Evolutionary conservation across 768 basidiomycete genomes (phyloP).

Genomic region (Tulasnella sp.): DNA sequence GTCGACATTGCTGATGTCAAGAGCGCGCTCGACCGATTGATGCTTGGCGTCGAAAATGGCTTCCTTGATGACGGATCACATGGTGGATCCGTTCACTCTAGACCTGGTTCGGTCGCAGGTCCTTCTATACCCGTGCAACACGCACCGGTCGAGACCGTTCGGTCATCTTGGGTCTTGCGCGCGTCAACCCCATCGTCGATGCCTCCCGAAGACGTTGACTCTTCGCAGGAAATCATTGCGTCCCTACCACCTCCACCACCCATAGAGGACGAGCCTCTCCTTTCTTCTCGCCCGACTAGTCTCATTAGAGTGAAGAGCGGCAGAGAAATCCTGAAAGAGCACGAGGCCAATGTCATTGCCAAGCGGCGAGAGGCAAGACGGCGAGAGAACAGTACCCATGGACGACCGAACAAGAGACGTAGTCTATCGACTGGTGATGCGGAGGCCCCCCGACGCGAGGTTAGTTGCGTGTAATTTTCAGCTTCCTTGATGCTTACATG

Average conservation of each 20-base stretch:
- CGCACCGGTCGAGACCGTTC: background rate
- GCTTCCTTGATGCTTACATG: background rate
- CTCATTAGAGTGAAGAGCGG: conserved; percentile 11
- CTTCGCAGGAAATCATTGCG: background rate
- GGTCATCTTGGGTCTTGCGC: background rate
- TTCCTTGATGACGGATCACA: conserved; percentile 10
- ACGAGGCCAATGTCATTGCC: conserved; percentile 19
- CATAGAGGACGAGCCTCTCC: background rate
- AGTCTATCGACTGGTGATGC: conserved; percentile 75
- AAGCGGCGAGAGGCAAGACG: conserved; percentile 17
- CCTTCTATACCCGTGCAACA: background rate
- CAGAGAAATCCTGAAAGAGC: conserved; percentile 17
- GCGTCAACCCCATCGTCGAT: background rate
- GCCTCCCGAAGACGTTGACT: background rate
- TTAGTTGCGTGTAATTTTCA: background rate
- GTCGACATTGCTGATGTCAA: conserved; percentile 42
- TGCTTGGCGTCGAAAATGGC: conserved; percentile 24
- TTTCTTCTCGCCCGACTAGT: background rate
- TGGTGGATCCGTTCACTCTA: background rate
- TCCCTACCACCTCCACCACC: background rate
- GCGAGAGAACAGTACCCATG: conserved; percentile 9
- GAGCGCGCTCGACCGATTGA: conserved; percentile 58
- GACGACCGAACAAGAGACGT: conserved; percentile 29
- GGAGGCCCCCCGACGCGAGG: conserved; percentile 27
- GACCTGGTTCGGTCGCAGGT: background rate